A percentile compares a stretch with the other conserved stretches of the same genome.
These are phyloP conservation scores for Friedmanniomyces endolithicus DNA, from an alignment of 495 filamentous ascomycete genomes.

Conservation along the genomic window DNA sequence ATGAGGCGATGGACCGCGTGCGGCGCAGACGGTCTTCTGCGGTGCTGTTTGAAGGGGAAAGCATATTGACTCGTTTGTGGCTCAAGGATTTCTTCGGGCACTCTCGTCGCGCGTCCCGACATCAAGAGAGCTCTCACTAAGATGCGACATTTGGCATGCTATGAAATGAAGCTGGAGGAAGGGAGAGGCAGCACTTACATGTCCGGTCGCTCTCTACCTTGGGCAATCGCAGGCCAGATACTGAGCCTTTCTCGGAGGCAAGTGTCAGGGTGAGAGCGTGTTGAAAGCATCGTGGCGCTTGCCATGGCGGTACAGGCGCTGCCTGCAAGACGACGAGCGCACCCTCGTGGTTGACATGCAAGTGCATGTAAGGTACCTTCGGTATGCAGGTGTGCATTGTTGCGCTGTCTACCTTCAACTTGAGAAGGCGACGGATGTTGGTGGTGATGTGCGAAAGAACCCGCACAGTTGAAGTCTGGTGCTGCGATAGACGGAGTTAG, in stretches of 20 bases:
- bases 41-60: slow-evolving; percentile 25
- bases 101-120: neutral
- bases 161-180: neutral
- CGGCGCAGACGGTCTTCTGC: slow-evolving; percentile 24
- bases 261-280: neutral
- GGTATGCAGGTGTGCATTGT: too few species aligned
- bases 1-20: slow-evolving; percentile 23
- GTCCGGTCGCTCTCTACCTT: neutral
- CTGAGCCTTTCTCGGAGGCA: neutral
- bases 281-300: neutral
- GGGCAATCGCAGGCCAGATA: neutral
- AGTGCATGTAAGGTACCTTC: too few species aligned
- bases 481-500: too few species aligned
- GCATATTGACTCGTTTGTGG: slow-evolving; percentile 18
- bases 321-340: too few species aligned
- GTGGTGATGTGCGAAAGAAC: too few species aligned
- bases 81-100: neutral
- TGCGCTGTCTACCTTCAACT: too few species aligned
- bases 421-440: too few species aligned
- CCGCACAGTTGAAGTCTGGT: too few species aligned
- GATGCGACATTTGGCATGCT: slow-evolving; percentile 8
- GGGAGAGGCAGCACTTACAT: neutral
- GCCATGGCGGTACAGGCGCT: neutral
- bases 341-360: too few species aligned
- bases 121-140: neutral